phyloP scores from a whole-genome alignment of 208 protist species.

The Leishmania arabica region DNA sequence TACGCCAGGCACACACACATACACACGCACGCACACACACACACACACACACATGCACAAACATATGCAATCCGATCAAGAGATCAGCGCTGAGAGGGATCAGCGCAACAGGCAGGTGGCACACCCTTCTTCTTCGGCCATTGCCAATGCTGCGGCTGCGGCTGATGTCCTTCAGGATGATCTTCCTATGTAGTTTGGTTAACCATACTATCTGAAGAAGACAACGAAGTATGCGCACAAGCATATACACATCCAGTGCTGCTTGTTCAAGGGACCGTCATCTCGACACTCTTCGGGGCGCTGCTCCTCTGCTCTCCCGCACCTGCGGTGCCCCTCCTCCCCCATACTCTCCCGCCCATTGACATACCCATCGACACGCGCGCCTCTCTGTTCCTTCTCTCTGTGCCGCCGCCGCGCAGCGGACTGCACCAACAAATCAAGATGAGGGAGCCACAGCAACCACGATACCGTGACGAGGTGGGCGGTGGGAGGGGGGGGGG shows the following conservation, averaged over 20 bases:
- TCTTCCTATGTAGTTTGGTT: neutral
- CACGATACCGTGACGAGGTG: neutral
- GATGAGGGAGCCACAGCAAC: neutral
- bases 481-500: neutral
- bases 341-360: neutral
- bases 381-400: neutral
- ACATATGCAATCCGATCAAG: neutral
- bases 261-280: neutral
- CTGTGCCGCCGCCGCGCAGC: neutral
- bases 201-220: neutral
- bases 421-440: neutral
- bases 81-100: neutral
- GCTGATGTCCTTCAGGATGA: neutral
- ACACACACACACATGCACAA: too few relatives aligned
- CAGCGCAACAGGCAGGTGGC: neutral
- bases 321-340: slow-evolving; percentile 1
- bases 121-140: neutral
- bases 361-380: neutral
- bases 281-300: neutral
- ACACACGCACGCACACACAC: too few relatives aligned
- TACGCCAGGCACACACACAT: neutral
- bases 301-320: neutral
- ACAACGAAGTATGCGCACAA: neutral
- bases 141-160: neutral
- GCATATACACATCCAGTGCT: neutral